Conservation (phyloP, 108 stramenopile genomes). For the Discostella stelligeroides region DNA sequence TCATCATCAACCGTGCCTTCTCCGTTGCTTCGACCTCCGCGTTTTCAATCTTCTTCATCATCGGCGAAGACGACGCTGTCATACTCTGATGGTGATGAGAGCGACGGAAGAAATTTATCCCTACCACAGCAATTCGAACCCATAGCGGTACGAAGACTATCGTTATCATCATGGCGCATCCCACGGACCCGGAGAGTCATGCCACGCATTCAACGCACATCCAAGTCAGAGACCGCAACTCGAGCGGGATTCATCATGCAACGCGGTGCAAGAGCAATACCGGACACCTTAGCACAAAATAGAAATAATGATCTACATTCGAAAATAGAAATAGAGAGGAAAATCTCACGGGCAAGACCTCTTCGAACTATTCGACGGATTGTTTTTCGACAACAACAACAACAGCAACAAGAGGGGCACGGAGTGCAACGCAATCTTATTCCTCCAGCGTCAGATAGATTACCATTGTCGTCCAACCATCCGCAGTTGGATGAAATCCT, state of each 20-base stretch:
- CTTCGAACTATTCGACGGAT: conserved; percentile 36
- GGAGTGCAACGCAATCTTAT: not conserved
- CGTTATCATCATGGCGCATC: conserved; percentile 9
- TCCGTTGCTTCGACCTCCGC: not conserved
- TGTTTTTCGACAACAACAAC: conserved; percentile 18
- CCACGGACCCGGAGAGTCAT: conserved; percentile 33
- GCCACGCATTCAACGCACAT: conserved; percentile 30
- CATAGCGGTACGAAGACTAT: not conserved
- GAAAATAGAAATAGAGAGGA: conserved; percentile 1
- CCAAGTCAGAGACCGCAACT: conserved; percentile 27
- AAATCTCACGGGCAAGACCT: conserved; percentile 32
- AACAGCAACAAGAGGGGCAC: not conserved
- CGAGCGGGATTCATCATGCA: conserved; percentile 43
- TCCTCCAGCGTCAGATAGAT: not conserved
- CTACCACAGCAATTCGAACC: not conserved
- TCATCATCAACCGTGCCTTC: not conserved
- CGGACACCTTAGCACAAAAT: not conserved
- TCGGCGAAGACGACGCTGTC: not conserved
- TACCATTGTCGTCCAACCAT: not conserved
- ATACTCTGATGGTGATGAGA: not conserved
- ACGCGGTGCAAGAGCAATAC: not conserved
- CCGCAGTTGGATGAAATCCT: not conserved
- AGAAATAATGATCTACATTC: not conserved
- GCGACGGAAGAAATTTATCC: not conserved
- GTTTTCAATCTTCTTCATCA: too few relatives aligned